Percentiles rank a stretch among this genome's conserved stretches.
These are phyloP conservation scores for Baudoinia panamericana DNA, from an alignment of 495 filamentous ascomycete genomes.

Conservation along the genomic window DNA sequence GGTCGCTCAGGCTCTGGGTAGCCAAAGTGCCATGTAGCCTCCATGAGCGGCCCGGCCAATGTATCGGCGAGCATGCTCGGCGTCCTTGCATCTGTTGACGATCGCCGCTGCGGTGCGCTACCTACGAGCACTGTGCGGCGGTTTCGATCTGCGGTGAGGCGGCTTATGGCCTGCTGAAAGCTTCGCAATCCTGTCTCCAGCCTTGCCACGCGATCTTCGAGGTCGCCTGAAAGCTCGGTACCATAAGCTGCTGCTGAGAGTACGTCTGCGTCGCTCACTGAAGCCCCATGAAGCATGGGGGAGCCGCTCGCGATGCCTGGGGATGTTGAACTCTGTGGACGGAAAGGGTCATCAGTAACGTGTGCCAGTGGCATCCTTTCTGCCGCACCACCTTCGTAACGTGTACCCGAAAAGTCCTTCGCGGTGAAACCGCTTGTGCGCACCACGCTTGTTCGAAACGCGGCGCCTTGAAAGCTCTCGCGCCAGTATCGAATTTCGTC, in stretches of 20 bases:
- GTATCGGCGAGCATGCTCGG: constrained; percentile 19
- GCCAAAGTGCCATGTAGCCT: constrained; percentile 1
- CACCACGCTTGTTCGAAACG: constrained; percentile 11
- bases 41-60: neutral
- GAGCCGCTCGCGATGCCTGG: constrained; percentile 1
- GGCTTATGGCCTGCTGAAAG: constrained; percentile 12
- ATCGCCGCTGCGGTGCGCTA: constrained; percentile 1
- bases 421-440: constrained; percentile 15
- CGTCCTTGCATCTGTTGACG: constrained; percentile 6
- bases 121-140: constrained; percentile 15
- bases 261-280: constrained; percentile 7
- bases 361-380: constrained; percentile 1
- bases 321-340: neutral
- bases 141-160: constrained; percentile 14
- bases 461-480: constrained; percentile 15
- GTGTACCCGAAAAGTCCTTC: neutral
- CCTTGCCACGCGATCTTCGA: constrained; percentile 17
- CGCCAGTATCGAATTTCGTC: constrained; percentile 22
- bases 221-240: constrained; percentile 15
- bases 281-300: neutral
- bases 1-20: neutral
- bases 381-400: neutral
- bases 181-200: constrained; percentile 14
- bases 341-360: constrained; percentile 3
- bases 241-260: constrained; percentile 6